phyloP scores from a whole-genome alignment of 371 early-diverging fungal genomes.

The Funneliformis caledonium region DNA sequence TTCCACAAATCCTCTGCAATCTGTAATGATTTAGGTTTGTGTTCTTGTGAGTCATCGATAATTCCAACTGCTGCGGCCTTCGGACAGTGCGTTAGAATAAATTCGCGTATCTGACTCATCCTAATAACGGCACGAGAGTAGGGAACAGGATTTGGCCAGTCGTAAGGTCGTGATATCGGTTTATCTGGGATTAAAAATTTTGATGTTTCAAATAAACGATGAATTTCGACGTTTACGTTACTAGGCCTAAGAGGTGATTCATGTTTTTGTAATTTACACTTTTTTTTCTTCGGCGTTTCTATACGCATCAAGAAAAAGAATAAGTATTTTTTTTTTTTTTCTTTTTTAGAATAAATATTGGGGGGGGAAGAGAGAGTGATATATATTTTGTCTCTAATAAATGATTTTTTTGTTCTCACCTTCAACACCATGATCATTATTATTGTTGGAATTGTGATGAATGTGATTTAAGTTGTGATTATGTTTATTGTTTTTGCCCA shows the following conservation, averaged over 20 bases:
- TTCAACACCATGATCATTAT: too few species aligned
- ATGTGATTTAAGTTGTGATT: too few species aligned
- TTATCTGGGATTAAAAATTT: background rate
- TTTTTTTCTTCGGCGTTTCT: background rate
- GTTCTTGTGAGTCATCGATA: background rate
- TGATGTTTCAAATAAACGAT: background rate
- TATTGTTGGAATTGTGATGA: too few species aligned
- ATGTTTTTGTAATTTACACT: conserved; percentile 1
- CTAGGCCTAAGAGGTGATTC: background rate
- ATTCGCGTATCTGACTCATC: conserved; percentile 12
- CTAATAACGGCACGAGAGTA: background rate
- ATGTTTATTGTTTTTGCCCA: too few species aligned
- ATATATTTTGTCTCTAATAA: too few species aligned
- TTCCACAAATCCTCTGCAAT: conserved; percentile 11
- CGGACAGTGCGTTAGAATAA: conserved; percentile 23
- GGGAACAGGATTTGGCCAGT: conserved; percentile 7
- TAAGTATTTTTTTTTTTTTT: too few species aligned
- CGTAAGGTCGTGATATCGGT: conserved; percentile 1
- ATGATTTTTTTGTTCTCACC: too few species aligned
- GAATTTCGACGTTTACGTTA: conserved; percentile 1
- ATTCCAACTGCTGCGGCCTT: background rate
- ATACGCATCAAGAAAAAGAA: background rate
- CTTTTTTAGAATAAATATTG: too few species aligned
- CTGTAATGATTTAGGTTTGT: background rate
- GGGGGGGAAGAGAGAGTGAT: too few species aligned